phyloP scores from a whole-genome alignment of 2,329 filamentous ascomycete species.

The Penicillium sp. region DNA sequence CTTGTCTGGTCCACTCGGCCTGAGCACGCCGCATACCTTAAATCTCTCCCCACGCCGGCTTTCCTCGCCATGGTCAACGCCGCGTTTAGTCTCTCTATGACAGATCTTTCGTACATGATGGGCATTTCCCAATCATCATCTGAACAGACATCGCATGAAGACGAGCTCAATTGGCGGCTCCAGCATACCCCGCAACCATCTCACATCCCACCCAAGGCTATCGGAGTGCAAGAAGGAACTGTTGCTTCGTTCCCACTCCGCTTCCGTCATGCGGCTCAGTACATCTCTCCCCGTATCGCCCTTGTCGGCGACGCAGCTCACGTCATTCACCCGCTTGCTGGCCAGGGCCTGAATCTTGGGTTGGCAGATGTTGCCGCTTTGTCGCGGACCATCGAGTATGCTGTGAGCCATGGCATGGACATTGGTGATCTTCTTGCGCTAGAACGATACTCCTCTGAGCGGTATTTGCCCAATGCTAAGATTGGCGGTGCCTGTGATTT shows the following conservation, averaged over 20 bases:
- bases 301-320: slow-evolving; percentile 94
- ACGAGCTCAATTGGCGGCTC: slow-evolving; percentile 83
- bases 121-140: slow-evolving; percentile 49
- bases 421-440: slow-evolving; percentile 76
- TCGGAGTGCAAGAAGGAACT: slow-evolving; percentile 72
- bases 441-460: slow-evolving; percentile 76
- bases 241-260: slow-evolving; percentile 89
- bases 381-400: slow-evolving; percentile 70
- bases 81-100: slow-evolving; percentile 77
- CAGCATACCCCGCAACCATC: slow-evolving; percentile 63
- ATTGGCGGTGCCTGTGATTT: slow-evolving; percentile 79
- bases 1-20: slow-evolving; percentile 95
- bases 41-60: slow-evolving; percentile 68
- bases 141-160: slow-evolving; percentile 53
- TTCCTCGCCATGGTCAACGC: slow-evolving; percentile 90
- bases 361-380: slow-evolving; percentile 85
- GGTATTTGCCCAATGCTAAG: slow-evolving; percentile 81
- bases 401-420: slow-evolving; percentile 81
- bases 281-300: slow-evolving; percentile 85
- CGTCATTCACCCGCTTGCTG: slow-evolving; percentile 89
- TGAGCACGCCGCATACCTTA: slow-evolving; percentile 73
- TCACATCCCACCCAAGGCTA: slow-evolving; percentile 64
- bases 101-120: slow-evolving; percentile 83
- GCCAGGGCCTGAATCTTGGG: slow-evolving; percentile 91
- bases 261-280: slow-evolving; percentile 90